phyloP scores from a whole-genome alignment of 352 stramenopile genomes.

The Globisporangium recalcitrans region DNA sequence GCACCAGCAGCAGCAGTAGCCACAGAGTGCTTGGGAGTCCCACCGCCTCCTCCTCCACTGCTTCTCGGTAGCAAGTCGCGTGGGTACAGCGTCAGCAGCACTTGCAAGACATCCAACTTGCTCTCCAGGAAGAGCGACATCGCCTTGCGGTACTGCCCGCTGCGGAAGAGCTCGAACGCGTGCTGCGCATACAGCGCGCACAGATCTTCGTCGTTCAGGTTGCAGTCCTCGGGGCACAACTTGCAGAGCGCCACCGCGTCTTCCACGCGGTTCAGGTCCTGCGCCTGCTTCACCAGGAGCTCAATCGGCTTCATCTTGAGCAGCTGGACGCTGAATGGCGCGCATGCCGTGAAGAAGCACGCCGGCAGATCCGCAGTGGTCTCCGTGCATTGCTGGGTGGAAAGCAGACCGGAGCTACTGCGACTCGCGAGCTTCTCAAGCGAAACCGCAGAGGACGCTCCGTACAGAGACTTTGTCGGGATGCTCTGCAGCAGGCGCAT shows the following conservation, averaged over 20 bases:
- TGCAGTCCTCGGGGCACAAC: conserved; percentile 61
- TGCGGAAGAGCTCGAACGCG: conserved; percentile 50
- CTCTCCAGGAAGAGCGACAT: conserved; percentile 64
- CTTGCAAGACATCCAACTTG: conserved; percentile 43
- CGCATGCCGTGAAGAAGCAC: conserved; percentile 34
- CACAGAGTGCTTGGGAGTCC: conserved; percentile 15
- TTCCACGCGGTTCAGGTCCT: conserved; percentile 30
- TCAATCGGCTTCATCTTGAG: conserved; percentile 51
- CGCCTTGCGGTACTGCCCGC: conserved; percentile 30
- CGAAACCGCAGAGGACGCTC: conserved; percentile 24
- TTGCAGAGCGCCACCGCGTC: conserved; percentile 64
- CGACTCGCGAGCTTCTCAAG: conserved; percentile 11
- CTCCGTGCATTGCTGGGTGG: neutral
- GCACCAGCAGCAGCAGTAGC: too few relatives aligned
- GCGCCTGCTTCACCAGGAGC: conserved; percentile 41
- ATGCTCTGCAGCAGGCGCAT: conserved; percentile 52
- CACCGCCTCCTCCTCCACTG: conserved; percentile 26
- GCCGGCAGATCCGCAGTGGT: conserved; percentile 18
- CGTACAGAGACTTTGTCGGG: conserved; percentile 46
- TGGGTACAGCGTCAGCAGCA: conserved; percentile 66
- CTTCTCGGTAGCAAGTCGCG: conserved; percentile 58
- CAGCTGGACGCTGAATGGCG: conserved; percentile 43
- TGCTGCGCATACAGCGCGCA: conserved; percentile 51
- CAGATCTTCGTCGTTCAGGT: conserved; percentile 49
- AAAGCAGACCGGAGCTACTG: neutral